Evolutionary conservation across 2,329 filamentous ascomycete genomes (phyloP), one percentile per base, ranked within the genome.

Genomic region (Hypoxylon sp.): DNA sequence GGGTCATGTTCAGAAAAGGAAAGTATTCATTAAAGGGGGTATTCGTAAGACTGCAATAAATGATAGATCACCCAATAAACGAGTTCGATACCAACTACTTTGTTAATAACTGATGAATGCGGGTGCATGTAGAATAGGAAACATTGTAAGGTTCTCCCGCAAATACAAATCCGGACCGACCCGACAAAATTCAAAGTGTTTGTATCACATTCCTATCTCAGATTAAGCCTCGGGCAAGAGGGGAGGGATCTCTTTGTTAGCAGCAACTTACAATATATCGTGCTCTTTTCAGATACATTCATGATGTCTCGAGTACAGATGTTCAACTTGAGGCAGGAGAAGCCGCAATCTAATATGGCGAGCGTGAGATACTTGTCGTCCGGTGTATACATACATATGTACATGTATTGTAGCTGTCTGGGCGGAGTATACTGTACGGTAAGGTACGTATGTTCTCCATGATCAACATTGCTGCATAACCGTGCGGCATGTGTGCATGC

Each of bases 391-490:
- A n/a, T n/a, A n/a, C n/a, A n/a, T n/a, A n/a, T n/a, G n/a, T n/a
- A n/a, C n/a, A n/a, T n/a, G n/a, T n/a, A 21, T 32, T 30, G 21
- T 45, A 13, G 5, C 17, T 41, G 6, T 11, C 23, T 36, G 2
- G 9, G 14, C 53, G 58, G 64, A 57, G 53, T 65, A 67, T 58
- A 67, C 49, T 52, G 19, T 50, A 56, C 41, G 38, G 36, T 34
- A 61, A 38, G 51, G n/a, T n/a, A n/a, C n/a, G n/a, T n/a, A n/a
- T n/a, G n/a, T 25, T 55, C 59, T 57, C 55, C 49, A 61, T 63
- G 68, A 65, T 68, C 63, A 64, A 53, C 68, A 56, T 52, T 11
- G n/a, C 43, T 56, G 53, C 62, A 70, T 69, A 64, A 36, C 48
- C 53, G 56, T 65, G 63, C 56, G 48, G 62, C 51, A 56, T 59